Percentiles rank a stretch among this genome's conserved stretches.
phyloP scores from a whole-genome alignment of 2,329 filamentous ascomycete genomes.

The Nemania sp. region DNA sequence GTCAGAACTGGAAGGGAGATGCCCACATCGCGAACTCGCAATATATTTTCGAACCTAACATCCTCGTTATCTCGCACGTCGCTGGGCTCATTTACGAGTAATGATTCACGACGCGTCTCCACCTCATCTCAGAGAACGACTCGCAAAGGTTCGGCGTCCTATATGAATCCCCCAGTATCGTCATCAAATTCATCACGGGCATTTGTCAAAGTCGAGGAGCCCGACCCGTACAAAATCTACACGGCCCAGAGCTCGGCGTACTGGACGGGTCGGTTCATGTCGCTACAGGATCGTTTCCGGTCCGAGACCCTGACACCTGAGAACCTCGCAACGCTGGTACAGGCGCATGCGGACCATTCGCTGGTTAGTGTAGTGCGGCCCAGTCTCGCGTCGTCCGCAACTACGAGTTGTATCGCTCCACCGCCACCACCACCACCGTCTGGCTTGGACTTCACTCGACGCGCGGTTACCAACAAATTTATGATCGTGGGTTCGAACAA shows the following conservation, averaged over 20 bases:
- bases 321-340: constrained; percentile 32
- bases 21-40: constrained; percentile 51
- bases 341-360: constrained; percentile 29
- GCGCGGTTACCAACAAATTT: too few relatives aligned
- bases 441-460: too few relatives aligned
- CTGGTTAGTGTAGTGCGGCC: constrained; percentile 13
- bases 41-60: constrained; percentile 49
- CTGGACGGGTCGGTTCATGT: constrained; percentile 65
- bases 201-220: background rate
- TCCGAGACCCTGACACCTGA: constrained; percentile 44
- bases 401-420: constrained; percentile 18
- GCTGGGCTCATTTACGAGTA: constrained; percentile 41
- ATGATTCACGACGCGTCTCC: constrained; percentile 50
- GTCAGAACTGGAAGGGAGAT: constrained; percentile 33
- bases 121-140: constrained; percentile 24
- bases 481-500: too few relatives aligned
- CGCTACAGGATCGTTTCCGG: constrained; percentile 58
- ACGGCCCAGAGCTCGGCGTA: constrained; percentile 54
- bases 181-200: constrained; percentile 20
- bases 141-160: constrained; percentile 1
- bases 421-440: constrained; percentile 1
- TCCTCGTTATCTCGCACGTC: constrained; percentile 47
- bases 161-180: constrained; percentile 6
- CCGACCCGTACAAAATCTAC: constrained; percentile 41
- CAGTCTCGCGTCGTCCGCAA: constrained; percentile 23